Evolutionary conservation across 441 rosid genomes (phyloP), one percentile per base, ranked within the genome.

Genomic region (Euphorbia celastroides): DNA sequence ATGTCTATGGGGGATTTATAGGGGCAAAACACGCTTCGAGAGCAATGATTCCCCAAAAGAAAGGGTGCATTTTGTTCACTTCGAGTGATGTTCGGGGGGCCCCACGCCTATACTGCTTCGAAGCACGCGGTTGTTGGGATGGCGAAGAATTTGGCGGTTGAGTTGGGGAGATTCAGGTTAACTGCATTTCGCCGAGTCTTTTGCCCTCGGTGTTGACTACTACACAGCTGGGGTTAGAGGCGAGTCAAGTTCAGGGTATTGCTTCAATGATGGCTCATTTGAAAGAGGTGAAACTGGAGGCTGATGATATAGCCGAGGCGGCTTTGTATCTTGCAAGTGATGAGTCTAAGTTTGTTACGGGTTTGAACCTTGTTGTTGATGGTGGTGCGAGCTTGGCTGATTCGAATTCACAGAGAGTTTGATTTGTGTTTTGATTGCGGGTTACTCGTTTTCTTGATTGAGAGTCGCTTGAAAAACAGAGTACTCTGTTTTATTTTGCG

Each of bases 171-270:
- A 87, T 93, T 34, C 75, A 96, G 72, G 94, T 87, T 8, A 93
- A 93, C 25, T 90, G 98, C 69, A 88, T 93, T n/a, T 93, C 96
- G 0, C 98, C 97, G 97, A 97, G 48, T 92, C 88, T 46, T 96
- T 93, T 90, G 38, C 38, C 38, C 5, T 34, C 38, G 38, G 38
- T 34, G 38, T 34, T 34, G 38, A 34, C 38, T 4, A 34, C 38
- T 34, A 34, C 5, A 34, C 5, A 34, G 38, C 9, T 34, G 38
- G 38, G 38, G 9, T 34, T 34, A 9, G 38, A 34, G 4, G 38
- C 38, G 9, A 34, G 38, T 9, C 38, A 34, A 9, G 38, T 34
- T 34, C 5, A 34, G 38, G 5, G 9, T 34, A 34, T 34, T 4
- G 38, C 38, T 34, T 34, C 38, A 34, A 9, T 9, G 38, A 34